Base-by-base conservation (phyloP, 2,329 filamentous ascomycete genomes). In the Fusarium oligoseptatum region DNA sequence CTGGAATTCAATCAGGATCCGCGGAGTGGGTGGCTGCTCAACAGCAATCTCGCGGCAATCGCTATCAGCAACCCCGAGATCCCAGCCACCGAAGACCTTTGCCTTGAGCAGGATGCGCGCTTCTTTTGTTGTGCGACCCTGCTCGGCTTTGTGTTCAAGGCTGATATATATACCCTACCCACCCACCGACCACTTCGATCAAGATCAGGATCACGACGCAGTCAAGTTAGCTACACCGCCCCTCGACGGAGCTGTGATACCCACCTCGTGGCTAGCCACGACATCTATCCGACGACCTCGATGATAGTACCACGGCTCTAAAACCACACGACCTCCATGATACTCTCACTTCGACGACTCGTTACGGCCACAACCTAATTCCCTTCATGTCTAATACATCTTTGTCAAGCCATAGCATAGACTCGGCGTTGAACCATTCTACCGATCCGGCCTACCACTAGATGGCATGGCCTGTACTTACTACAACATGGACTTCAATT, bases 21-120 rank as follows among this genome's bases (percentile, higher is more conserved):
- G 80, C 87, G 17, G 87, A 89, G 77, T 89, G 87, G 86, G 75
- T 87, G 64, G 83, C 85, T 62, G 86, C 88, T 67, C 84, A 87
- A 67, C 84, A 87, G 76, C 83, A 84, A 72, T 82, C 82, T 24
- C 83, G 80, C 64, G 79, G 82, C 68, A 81, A 81, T 52, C 83
- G 83, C 41, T 85, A 82, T 66, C 83, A 86, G 56, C 86, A 86
- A 55, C 86, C 85, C 11, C 84, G 85, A 66, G 85, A 88, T 77
- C 87, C 86, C 29, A 82, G 79, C 63, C 85, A 85, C 64, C 83
- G 84, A 76, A 81, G 81, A 66, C 78, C 79, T 7, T 72, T 83
- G 57, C 82, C 82, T 64, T 83, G 73, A 81, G 74, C 63, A 67
- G 56, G 70, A 39, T 63, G 67, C 56, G 72, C 74, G 68, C 72